Evolutionary conservation across 106 monocot genomes (phyloP), one percentile per base, ranked within the genome.

Genomic region (Dactylorhiza incarnata): DNA sequence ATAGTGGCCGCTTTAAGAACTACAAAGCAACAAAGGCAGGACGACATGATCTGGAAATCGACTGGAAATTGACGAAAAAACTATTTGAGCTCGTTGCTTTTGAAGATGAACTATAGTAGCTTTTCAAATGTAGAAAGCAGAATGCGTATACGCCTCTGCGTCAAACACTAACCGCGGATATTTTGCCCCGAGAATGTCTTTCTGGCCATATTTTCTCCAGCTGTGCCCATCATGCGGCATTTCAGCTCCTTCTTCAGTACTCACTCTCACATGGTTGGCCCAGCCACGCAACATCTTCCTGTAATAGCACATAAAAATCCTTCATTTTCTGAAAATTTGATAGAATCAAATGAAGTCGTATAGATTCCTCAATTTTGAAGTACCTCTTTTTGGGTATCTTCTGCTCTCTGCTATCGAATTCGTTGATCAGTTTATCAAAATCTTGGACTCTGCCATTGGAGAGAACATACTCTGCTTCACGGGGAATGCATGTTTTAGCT

Each of bases 171-270:
- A 90, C 90, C 90, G 84, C 3, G 90, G 87, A 70, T 81, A 78
- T 24, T 67, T 84, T 71, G 90, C 79, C 24, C 81, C 74, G 9
- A 85, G 82, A 19, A 90, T 90, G 14, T 83, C 80, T 73, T 90
- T 90, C 73, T 87, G 87, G 37, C 90, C 90, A 37, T 90, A 90
- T 63, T 90, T 90, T 50, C 87, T 84, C 90, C 90, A 90, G 76
- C 68, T 84, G 50, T 81, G 79, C 11, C 86, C 87, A 73, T 90
- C 90, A 23, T 81, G 67, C 5, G 76, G 45, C 75, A 24, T 46
- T 62, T 62, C 61, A 22, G 10, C 58, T 65, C 65, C 65, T 45
- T 5, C 20, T 47, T 26, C 75, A 1, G 45, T 11, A 47, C 16
- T 45, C 61, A 62, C 16, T 0, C 75, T 75, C 61, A 47, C 75